Conservation (phyloP, 1,139 yeast genomes). For the Saccharomyces hybrid region DNA sequence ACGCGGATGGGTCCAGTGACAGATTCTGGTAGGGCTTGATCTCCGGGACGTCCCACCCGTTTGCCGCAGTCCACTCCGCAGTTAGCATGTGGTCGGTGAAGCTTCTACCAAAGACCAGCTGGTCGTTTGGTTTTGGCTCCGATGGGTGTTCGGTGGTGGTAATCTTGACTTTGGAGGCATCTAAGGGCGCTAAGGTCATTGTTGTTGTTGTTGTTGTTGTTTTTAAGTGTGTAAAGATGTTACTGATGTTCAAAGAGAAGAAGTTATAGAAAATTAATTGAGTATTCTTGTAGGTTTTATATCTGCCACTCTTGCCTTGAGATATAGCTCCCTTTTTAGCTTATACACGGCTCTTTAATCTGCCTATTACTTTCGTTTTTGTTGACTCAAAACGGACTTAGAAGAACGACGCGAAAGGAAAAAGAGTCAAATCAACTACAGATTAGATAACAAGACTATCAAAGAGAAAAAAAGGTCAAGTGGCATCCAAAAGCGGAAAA, state of each 20-base stretch:
- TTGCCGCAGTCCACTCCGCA: slow-evolving; percentile 67
- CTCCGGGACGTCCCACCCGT: slow-evolving; percentile 83
- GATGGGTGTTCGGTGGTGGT: slow-evolving; percentile 55
- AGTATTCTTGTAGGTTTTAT: no score
- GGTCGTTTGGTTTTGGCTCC: slow-evolving; percentile 58
- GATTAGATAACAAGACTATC: neutral
- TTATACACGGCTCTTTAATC: neutral
- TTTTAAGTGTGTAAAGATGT: no score
- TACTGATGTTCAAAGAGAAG: no score
- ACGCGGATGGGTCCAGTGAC: slow-evolving; percentile 73
- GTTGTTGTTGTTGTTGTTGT: no score
- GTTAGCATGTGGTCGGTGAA: slow-evolving; percentile 90
- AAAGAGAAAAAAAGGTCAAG: neutral
- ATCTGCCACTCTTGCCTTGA: no score
- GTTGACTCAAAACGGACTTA: neutral
- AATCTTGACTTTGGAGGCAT: slow-evolving; percentile 60
- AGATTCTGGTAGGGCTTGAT: slow-evolving; percentile 80
- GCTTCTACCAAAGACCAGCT: slow-evolving; percentile 76
- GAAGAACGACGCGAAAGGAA: neutral
- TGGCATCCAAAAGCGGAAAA: neutral
- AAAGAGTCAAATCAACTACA: neutral
- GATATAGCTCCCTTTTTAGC: no score
- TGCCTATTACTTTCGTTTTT: neutral
- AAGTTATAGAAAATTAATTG: no score
- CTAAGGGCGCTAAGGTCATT: slow-evolving; percentile 40